These are phyloP conservation scores for Leccinellum luteum DNA, from an alignment of 768 basidiomycete genomes.

Conservation along the genomic window DNA sequence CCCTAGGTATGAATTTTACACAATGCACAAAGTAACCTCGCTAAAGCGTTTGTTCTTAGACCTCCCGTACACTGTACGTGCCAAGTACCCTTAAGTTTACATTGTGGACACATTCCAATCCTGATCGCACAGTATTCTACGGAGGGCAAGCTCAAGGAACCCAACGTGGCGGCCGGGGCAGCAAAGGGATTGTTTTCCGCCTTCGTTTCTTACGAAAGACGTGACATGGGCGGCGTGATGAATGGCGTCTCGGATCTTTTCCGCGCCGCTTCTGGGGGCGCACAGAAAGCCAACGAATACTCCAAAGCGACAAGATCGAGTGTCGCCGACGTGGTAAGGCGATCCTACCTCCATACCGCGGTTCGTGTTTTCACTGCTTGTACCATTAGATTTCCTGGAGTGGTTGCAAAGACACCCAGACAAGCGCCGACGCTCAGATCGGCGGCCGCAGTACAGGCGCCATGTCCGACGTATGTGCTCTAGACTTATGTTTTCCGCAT, in stretches of 20 bases:
- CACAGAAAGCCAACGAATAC: constrained; percentile 60
- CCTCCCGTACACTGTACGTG: constrained; percentile 62
- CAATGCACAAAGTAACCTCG: background rate
- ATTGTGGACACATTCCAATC: background rate
- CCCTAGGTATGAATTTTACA: constrained; percentile 52
- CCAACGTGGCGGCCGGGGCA: constrained; percentile 83
- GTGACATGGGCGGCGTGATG: constrained; percentile 79
- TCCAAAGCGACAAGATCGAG: constrained; percentile 67
- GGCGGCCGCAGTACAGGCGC: constrained; percentile 68
- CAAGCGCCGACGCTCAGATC: constrained; percentile 75
- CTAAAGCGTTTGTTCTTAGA: constrained; percentile 38
- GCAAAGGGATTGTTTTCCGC: constrained; percentile 84
- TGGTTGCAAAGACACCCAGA: constrained; percentile 78
- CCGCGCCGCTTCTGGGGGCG: constrained; percentile 67
- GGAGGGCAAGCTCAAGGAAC: constrained; percentile 93
- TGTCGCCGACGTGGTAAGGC: constrained; percentile 79
- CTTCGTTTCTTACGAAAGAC: constrained; percentile 69
- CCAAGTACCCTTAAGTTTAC: background rate
- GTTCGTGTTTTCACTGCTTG: background rate
- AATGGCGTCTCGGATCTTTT: constrained; percentile 70
- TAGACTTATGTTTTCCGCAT: background rate
- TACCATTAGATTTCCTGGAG: constrained; percentile 71
- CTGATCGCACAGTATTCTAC: constrained; percentile 70
- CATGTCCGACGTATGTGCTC: constrained; percentile 66
- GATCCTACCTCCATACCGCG: background rate